Percentiles rank a stretch among this genome's conserved stretches.
These are phyloP conservation scores for Fusarium sp. DNA, from an alignment of 2,329 filamentous ascomycete species.

Conservation along the genomic window DNA sequence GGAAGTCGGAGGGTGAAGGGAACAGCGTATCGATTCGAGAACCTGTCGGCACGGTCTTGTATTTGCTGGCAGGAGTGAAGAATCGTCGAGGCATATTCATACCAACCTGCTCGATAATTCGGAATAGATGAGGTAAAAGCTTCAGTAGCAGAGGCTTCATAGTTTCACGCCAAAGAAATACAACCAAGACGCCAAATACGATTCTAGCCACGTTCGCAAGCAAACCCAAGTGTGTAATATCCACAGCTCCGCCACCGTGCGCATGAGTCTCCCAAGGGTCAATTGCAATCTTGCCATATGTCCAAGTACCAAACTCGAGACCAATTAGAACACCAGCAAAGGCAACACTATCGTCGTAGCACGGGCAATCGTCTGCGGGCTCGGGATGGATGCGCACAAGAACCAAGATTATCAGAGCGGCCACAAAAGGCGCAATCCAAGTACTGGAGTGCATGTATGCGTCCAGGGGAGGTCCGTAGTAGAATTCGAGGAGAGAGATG, in stretches of 20 bases:
- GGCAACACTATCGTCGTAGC: constrained; percentile 94
- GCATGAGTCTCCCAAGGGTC: constrained; percentile 58
- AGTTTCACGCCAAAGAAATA: constrained; percentile 89
- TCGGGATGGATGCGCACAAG: constrained; percentile 93
- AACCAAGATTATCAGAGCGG: constrained; percentile 74
- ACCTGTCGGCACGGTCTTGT: constrained; percentile 80
- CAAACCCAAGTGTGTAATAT: constrained; percentile 74
- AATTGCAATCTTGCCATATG: constrained; percentile 69
- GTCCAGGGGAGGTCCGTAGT: constrained; percentile 72
- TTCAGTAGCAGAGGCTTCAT: constrained; percentile 87
- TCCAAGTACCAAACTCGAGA: constrained; percentile 84
- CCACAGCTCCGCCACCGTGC: constrained; percentile 67
- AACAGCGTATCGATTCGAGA: constrained; percentile 84
- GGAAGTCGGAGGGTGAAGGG: constrained; percentile 88
- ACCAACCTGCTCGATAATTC: constrained; percentile 82
- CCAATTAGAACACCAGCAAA: constrained; percentile 93
- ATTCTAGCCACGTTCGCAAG: constrained; percentile 73
- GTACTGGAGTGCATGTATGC: constrained; percentile 74
- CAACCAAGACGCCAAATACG: constrained; percentile 80
- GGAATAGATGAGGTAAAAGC: constrained; percentile 85
- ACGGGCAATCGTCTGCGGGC: constrained; percentile 95
- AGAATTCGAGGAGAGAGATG: constrained; percentile 69
- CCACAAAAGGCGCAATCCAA: constrained; percentile 71
- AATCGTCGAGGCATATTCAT: constrained; percentile 87
- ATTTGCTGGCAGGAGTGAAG: constrained; percentile 91